Evolutionary conservation across 345 rosid species (phyloP).

Genomic region (Rhodomyrtus tomentosa): DNA sequence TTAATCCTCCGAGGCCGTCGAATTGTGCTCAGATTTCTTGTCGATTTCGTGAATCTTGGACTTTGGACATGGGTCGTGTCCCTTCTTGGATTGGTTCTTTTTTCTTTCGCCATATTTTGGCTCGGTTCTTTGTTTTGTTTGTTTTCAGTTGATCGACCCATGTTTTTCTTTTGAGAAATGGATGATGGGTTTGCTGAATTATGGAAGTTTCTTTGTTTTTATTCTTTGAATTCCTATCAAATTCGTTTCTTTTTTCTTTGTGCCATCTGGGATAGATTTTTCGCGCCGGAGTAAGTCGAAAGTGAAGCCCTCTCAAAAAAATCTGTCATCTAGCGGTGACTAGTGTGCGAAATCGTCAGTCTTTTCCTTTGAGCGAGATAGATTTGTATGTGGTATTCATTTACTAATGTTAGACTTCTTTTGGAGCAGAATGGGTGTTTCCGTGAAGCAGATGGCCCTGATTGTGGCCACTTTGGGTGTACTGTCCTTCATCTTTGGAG

Average conservation of each 20-base stretch:
- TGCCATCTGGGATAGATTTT: neutral
- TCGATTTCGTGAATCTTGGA: neutral
- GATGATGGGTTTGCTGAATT: neutral
- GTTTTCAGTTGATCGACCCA: neutral
- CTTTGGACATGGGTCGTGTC: neutral
- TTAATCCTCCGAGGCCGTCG: neutral
- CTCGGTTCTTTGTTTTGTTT: neutral
- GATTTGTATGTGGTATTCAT: neutral
- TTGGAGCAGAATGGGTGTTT: conserved; percentile 39
- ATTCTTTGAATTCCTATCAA: neutral
- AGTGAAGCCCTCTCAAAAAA: neutral
- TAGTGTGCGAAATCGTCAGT: neutral
- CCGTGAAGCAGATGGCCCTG: conserved; percentile 52
- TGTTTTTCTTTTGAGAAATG: neutral
- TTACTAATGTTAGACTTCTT: neutral
- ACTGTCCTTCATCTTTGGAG: conserved; percentile 60
- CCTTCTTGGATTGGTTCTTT: neutral
- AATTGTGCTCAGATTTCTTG: neutral
- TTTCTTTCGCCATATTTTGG: neutral
- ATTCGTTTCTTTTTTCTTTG: neutral
- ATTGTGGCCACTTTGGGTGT: conserved; percentile 45
- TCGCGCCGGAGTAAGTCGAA: neutral
- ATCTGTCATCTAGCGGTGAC: neutral
- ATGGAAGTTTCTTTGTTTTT: neutral
- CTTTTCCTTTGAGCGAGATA: neutral